These are phyloP conservation scores for Triticum timopheevii DNA, from an alignment of 176 grass and related monocot genomes.

Conservation along the genomic window DNA sequence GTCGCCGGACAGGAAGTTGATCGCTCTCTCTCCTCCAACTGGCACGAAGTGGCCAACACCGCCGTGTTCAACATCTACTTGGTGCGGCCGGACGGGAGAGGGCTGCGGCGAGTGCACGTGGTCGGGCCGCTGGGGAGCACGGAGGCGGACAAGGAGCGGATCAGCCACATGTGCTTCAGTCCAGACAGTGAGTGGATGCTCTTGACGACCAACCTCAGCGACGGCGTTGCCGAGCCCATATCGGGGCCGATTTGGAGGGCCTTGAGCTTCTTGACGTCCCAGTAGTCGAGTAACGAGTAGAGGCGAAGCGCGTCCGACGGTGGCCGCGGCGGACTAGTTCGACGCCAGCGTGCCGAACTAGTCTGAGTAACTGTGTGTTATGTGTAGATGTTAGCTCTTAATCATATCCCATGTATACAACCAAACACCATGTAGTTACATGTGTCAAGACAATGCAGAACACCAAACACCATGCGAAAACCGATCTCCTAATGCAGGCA, in stretches of 20 bases:
- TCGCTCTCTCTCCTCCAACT: slow-evolving; percentile 88
- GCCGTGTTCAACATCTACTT: slow-evolving; percentile 76
- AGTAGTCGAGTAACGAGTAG: no score
- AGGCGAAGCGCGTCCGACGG: no score
- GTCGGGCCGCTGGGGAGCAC: slow-evolving; percentile 39
- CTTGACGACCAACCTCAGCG: slow-evolving; percentile 75
- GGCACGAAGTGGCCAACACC: slow-evolving; percentile 57
- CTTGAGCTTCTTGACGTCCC: no score
- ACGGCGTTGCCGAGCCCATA: slow-evolving; percentile 60
- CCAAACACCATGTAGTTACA: no score
- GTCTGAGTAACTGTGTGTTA: no score
- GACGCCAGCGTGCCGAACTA: no score
- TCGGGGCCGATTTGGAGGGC: not conserved
- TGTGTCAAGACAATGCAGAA: no score
- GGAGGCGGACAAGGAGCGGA: slow-evolving; percentile 62
- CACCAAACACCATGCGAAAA: no score
- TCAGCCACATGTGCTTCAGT: slow-evolving; percentile 96
- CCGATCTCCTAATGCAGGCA: no score
- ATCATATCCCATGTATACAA: no score
- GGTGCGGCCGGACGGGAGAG: slow-evolving; percentile 64
- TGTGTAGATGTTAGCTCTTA: no score
- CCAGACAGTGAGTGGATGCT: slow-evolving; percentile 71
- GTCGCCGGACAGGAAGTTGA: slow-evolving; percentile 68
- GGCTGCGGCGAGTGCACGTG: slow-evolving; percentile 57
- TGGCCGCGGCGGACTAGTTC: no score